phyloP scores from a whole-genome alignment of 2,329 filamentous ascomycete species.

The Tolypocladium capitatum region DNA sequence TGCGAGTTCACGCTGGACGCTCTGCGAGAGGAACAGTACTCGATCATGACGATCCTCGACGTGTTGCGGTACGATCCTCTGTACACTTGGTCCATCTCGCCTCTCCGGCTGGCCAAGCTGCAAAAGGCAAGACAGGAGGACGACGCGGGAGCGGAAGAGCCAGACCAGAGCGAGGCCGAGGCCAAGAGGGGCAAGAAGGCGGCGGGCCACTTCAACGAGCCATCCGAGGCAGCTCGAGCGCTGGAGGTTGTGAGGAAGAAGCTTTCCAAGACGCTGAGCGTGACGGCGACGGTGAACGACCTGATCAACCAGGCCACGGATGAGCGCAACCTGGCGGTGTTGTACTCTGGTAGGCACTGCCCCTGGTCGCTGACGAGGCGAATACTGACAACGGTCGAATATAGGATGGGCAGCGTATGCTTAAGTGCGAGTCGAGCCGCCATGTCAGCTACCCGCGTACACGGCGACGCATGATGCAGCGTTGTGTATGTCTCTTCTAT shows the following conservation, averaged over 20 bases:
- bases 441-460: background rate
- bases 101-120: constrained; percentile 48
- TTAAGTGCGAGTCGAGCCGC: constrained; percentile 8
- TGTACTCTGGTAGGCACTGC: constrained; percentile 64
- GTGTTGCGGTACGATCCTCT: constrained; percentile 96
- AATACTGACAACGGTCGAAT: constrained; percentile 9
- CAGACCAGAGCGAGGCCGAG: constrained; percentile 26
- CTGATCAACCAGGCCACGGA: constrained; percentile 93
- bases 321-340: constrained; percentile 76
- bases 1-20: constrained; percentile 96
- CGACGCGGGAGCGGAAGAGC: constrained; percentile 22
- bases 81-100: constrained; percentile 87
- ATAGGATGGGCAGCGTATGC: constrained; percentile 35
- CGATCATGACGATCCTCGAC: constrained; percentile 97
- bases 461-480: background rate
- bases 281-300: constrained; percentile 91
- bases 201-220: constrained; percentile 35
- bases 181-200: constrained; percentile 22
- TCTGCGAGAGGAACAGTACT: constrained; percentile 85
- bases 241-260: constrained; percentile 94
- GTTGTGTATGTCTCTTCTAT: background rate
- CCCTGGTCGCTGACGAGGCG: background rate
- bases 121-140: constrained; percentile 46
- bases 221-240: constrained; percentile 74
- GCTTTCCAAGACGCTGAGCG: constrained; percentile 82